These are phyloP conservation scores for Lenzites betulinus DNA, from an alignment of 768 basidiomycete species.

Conservation along the genomic window DNA sequence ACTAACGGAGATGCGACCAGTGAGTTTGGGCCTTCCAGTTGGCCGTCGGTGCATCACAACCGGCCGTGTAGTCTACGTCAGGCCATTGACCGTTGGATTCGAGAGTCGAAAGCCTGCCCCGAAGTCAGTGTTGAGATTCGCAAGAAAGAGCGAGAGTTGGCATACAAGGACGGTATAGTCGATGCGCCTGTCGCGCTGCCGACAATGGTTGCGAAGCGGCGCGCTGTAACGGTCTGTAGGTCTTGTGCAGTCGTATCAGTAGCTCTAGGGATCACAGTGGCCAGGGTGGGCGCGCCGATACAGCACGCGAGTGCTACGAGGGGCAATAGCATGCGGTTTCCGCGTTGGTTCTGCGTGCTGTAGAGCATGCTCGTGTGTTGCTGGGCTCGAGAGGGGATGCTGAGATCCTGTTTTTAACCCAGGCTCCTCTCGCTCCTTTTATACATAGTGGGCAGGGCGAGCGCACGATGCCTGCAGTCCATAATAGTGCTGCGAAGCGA, in stretches of 20 bases:
- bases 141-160: neutral
- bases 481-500: conserved; percentile 7
- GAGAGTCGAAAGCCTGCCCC: conserved; percentile 50
- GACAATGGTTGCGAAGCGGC: conserved; percentile 46
- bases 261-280: neutral
- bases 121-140: neutral
- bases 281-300: neutral
- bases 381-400: neutral
- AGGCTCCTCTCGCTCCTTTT: neutral
- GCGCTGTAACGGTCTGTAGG: conserved; percentile 38
- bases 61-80: conserved; percentile 61
- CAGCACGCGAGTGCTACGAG: conserved; percentile 5
- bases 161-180: conserved; percentile 44
- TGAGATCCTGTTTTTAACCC: neutral
- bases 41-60: conserved; percentile 61
- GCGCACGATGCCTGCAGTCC: conserved; percentile 4
- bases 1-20: conserved; percentile 39
- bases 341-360: neutral
- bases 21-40: conserved; percentile 71
- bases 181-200: conserved; percentile 37
- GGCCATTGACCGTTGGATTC: conserved; percentile 49
- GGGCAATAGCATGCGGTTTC: neutral
- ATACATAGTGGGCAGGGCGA: conserved; percentile 6
- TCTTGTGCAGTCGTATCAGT: conserved; percentile 30
- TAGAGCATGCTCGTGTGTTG: neutral